These are phyloP conservation scores for Quercus aquifolioides DNA, from an alignment of 306 rosid genomes.

Conservation along the genomic window DNA sequence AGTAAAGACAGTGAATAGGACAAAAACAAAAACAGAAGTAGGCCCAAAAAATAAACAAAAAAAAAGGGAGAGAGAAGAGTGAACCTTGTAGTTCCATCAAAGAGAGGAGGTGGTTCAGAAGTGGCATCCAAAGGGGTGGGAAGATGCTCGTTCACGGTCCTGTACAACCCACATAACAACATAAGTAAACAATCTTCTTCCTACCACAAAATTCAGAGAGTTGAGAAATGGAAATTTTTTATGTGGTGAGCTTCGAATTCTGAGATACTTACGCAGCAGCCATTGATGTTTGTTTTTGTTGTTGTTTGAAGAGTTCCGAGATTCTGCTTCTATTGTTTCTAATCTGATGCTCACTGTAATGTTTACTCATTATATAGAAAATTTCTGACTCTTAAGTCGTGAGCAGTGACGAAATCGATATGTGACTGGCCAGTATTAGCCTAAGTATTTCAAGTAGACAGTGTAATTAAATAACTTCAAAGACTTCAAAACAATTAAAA, in stretches of 20 bases:
- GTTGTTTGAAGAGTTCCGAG: not conserved
- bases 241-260: not conserved
- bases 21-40: too few relatives aligned
- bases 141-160: conserved; percentile 17
- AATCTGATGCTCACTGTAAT: not conserved
- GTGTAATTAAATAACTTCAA: too few relatives aligned
- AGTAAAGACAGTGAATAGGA: not conserved
- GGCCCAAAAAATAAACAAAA: too few relatives aligned
- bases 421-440: too few relatives aligned
- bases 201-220: not conserved
- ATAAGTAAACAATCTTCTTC: not conserved
- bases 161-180: conserved; percentile 1
- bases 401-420: too few relatives aligned
- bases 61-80: not conserved
- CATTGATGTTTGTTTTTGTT: conserved; percentile 14
- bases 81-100: conserved; percentile 88
- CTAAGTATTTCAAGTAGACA: too few relatives aligned
- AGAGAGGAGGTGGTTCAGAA: conserved; percentile 67
- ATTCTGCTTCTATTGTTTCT: not conserved
- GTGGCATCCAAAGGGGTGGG: conserved; percentile 54
- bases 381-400: too few relatives aligned
- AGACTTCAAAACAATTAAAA: too few relatives aligned
- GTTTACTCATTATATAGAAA: not conserved
- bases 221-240: too few relatives aligned
- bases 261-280: conserved; percentile 29